Percentiles rank a stretch among this genome's conserved stretches.
Conservation (phyloP, 1,284 basidiomycete genomes). For the Cutaneotrichosporon mucoides region DNA sequence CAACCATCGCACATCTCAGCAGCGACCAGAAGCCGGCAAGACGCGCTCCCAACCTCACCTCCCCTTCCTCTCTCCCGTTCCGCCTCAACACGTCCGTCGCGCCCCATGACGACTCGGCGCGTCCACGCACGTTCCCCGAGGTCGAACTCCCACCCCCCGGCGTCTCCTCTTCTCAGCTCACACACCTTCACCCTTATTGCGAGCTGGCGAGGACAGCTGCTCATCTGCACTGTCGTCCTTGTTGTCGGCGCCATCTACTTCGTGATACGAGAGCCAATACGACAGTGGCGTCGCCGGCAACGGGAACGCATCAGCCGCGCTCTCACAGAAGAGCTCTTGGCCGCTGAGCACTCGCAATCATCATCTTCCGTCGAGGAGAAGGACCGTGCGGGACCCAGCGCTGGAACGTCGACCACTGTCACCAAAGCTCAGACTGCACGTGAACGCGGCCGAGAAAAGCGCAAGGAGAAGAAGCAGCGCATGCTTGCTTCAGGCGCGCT, state of each 20-base stretch:
- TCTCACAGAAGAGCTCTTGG: conserved; percentile 32
- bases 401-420: conserved; percentile 8
- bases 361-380: conserved; percentile 7
- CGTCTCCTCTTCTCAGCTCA: conserved; percentile 25
- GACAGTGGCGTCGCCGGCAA: conserved; percentile 22
- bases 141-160: neutral
- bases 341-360: conserved; percentile 2
- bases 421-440: conserved; percentile 16
- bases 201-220: conserved; percentile 46
- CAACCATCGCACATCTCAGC: no score
- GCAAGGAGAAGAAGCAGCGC: conserved; percentile 27
- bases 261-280: conserved; percentile 34
- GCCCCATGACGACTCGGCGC: conserved; percentile 11
- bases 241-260: conserved; percentile 41
- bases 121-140: neutral
- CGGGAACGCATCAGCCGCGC: conserved; percentile 28
- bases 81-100: neutral
- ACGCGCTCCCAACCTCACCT: no score
- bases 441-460: conserved; percentile 33
- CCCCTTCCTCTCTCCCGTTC: neutral
- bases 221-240: conserved; percentile 39
- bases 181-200: conserved; percentile 41
- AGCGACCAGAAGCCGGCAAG: no score
- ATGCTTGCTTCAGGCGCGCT: no score
- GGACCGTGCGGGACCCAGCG: conserved; percentile 8